Evolutionary conservation across 192 early-diverging fungal genomes (phyloP).

Genomic region (Jimgerdemannia flammicorona): DNA sequence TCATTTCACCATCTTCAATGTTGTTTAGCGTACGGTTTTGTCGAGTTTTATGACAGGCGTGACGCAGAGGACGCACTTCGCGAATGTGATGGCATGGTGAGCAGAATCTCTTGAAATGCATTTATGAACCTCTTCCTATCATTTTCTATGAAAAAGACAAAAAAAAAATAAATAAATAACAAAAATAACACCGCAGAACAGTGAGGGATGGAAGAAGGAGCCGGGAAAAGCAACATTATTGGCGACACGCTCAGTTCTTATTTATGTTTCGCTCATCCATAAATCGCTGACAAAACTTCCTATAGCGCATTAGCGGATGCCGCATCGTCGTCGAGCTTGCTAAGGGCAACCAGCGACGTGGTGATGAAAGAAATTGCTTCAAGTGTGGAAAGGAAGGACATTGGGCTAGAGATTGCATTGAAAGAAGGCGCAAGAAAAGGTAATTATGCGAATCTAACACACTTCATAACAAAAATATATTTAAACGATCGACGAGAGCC

Average conservation of each 20-base stretch:
- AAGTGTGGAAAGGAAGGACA: slow-evolving; percentile 18
- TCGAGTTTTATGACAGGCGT: slow-evolving; percentile 42
- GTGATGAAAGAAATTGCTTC: slow-evolving; percentile 13
- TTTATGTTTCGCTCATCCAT: neutral
- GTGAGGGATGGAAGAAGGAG: too few relatives aligned
- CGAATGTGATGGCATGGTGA: slow-evolving; percentile 22
- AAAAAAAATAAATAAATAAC: too few relatives aligned
- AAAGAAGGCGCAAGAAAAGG: neutral
- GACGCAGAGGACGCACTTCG: slow-evolving; percentile 40
- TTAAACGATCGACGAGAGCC: neutral
- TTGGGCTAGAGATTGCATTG: slow-evolving; percentile 11
- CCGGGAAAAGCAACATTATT: too few relatives aligned
- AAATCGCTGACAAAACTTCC: neutral
- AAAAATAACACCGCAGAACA: too few relatives aligned
- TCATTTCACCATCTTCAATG: too few relatives aligned
- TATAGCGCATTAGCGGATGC: slow-evolving; percentile 12
- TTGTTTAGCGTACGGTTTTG: slow-evolving; percentile 50
- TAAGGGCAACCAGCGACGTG: slow-evolving; percentile 10
- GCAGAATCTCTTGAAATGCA: too few relatives aligned
- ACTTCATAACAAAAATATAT: neutral
- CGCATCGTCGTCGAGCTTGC: slow-evolving; percentile 23
- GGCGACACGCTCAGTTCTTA: too few relatives aligned
- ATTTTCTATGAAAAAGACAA: neutral
- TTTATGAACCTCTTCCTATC: neutral
- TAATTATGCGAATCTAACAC: neutral